Conservation (phyloP, 306 rosid species). For the Gynostemma pentaphyllum region DNA sequence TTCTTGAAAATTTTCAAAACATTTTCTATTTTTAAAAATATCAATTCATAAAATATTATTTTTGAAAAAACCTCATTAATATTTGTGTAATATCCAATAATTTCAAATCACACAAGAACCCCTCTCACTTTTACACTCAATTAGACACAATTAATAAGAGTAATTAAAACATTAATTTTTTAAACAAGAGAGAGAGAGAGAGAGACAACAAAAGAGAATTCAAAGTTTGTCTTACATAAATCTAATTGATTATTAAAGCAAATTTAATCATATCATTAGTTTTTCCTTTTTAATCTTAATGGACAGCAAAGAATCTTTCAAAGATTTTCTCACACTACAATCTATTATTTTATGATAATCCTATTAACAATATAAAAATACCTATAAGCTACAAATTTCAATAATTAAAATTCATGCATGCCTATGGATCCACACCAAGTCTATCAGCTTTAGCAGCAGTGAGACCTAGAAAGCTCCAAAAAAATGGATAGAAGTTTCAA, state of each 20-base stretch:
- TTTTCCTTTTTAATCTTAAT: constrained; percentile 1
- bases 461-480: no score
- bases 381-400: not conserved
- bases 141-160: no score
- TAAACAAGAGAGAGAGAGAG: no score
- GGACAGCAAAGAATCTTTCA: constrained; percentile 9
- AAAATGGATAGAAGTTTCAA: no score
- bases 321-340: constrained; percentile 9
- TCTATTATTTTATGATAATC: constrained; percentile 3
- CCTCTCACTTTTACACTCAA: not conserved
- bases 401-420: constrained; percentile 4
- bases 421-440: constrained; percentile 12
- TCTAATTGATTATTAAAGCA: constrained; percentile 6
- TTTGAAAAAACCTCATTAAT: not conserved
- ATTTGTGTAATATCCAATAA: not conserved
- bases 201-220: no score
- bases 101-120: not conserved
- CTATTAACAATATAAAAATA: not conserved
- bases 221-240: constrained; percentile 11
- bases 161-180: no score
- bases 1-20: no score
- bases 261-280: constrained; percentile 4
- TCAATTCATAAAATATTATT: no score
- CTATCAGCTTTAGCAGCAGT: not conserved
- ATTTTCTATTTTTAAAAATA: no score